Evolutionary conservation across 495 filamentous ascomycete species (phyloP).

Genomic region (Extremus antarcticus): DNA sequence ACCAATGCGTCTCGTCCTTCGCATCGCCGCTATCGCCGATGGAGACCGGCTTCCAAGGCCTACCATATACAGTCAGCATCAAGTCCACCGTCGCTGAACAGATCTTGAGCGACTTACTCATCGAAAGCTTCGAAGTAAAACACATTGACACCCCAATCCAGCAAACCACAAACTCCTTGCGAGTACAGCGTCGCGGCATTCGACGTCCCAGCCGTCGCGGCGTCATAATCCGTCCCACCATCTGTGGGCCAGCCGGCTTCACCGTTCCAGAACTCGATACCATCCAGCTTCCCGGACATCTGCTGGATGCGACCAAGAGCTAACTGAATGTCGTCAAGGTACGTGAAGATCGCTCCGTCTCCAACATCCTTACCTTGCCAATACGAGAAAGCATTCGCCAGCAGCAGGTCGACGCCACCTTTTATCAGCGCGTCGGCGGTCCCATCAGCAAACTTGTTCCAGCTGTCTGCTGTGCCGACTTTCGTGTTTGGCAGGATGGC

Average conservation of each 20-base stretch:
- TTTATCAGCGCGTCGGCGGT: slow-evolving; percentile 57
- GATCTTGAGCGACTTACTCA: slow-evolving; percentile 29
- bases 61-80: background rate
- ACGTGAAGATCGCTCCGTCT: slow-evolving; percentile 58
- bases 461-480: slow-evolving; percentile 69
- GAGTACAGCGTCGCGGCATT: slow-evolving; percentile 55
- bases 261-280: slow-evolving; percentile 61
- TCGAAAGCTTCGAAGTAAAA: slow-evolving; percentile 82
- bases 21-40: slow-evolving; percentile 55
- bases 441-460: slow-evolving; percentile 71
- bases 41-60: slow-evolving; percentile 62
- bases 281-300: slow-evolving; percentile 42
- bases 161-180: slow-evolving; percentile 57
- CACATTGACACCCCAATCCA: slow-evolving; percentile 62
- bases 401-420: slow-evolving; percentile 52
- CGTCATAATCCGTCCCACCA: slow-evolving; percentile 52
- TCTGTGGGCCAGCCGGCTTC: slow-evolving; percentile 62
- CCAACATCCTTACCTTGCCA: slow-evolving; percentile 63
- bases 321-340: slow-evolving; percentile 64
- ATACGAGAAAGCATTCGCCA: slow-evolving; percentile 77
- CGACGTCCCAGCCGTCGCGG: slow-evolving; percentile 49
- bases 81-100: background rate
- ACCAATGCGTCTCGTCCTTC: slow-evolving; percentile 67
- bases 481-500: slow-evolving; percentile 41
- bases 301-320: slow-evolving; percentile 59